Evolutionary conservation across 2,329 filamentous ascomycete genomes (phyloP).

Genomic region (Penicillium sp.): DNA sequence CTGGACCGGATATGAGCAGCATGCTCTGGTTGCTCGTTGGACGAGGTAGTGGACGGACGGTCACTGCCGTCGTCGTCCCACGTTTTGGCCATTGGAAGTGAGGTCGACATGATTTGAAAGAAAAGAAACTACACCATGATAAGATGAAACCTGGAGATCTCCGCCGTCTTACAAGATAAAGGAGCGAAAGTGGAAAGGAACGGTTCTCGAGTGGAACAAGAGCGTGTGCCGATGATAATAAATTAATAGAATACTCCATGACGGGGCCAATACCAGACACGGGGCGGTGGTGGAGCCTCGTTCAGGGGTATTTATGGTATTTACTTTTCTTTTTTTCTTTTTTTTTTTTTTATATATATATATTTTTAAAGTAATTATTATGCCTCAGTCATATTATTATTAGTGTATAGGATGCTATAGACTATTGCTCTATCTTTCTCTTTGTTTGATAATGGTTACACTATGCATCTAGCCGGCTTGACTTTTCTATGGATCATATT

Average conservation of each 20-base stretch:
- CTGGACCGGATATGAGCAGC: slow-evolving; percentile 36
- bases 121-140: slow-evolving; percentile 10
- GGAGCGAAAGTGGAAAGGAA: slow-evolving; percentile 9
- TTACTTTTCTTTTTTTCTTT: not conserved
- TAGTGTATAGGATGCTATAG: slow-evolving; percentile 1
- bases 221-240: slow-evolving; percentile 7
- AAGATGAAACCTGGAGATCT: slow-evolving; percentile 12
- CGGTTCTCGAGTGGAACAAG: slow-evolving; percentile 10
- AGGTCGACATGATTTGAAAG: slow-evolving; percentile 9
- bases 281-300: slow-evolving; percentile 4
- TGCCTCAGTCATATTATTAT: not conserved
- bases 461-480: not conserved
- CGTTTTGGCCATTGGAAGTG: slow-evolving; percentile 3
- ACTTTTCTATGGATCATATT: not conserved
- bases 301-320: slow-evolving; percentile 13
- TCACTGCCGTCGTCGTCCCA: slow-evolving; percentile 31
- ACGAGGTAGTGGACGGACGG: slow-evolving; percentile 33
- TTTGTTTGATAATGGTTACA: not conserved
- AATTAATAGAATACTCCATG: slow-evolving; percentile 12
- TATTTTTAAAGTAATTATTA: no score
- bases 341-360: not conserved
- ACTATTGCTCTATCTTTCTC: not conserved
- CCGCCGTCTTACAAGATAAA: slow-evolving; percentile 9
- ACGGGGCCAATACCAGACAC: slow-evolving; percentile 6
- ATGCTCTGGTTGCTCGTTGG: slow-evolving; percentile 37